Percentiles rank a stretch among this genome's conserved stretches.
Conservation (phyloP, 148 eudicot species). For the Vaccinium vitisidaea region DNA sequence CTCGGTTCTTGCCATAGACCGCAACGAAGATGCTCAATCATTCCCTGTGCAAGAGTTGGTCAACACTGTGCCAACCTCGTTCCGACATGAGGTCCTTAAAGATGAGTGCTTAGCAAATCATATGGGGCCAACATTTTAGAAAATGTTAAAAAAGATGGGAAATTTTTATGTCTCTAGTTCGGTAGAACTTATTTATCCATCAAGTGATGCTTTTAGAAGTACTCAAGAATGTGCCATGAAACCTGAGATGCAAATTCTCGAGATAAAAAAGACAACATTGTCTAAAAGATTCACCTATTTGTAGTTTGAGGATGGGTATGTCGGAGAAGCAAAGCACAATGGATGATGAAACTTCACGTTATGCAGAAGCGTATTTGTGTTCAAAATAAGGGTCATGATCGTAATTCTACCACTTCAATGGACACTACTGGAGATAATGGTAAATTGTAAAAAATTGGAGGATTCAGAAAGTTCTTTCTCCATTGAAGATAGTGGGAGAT, state of each 20-base stretch:
- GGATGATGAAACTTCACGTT: conserved; percentile 24
- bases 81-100: too few relatives aligned
- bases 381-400: conserved; percentile 25
- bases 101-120: too few relatives aligned
- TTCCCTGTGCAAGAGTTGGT: too few relatives aligned
- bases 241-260: conserved; percentile 17
- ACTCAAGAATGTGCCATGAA: conserved; percentile 28
- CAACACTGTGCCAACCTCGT: too few relatives aligned
- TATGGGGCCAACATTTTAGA: too few relatives aligned
- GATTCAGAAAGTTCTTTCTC: conserved; percentile 28
- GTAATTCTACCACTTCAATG: neutral
- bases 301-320: conserved; percentile 13
- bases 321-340: conserved; percentile 24
- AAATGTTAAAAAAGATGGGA: too few relatives aligned
- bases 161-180: conserved; percentile 14
- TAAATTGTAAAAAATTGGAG: conserved; percentile 3
- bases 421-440: neutral
- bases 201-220: conserved; percentile 23
- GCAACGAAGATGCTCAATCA: too few relatives aligned
- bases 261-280: conserved; percentile 23
- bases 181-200: conserved; percentile 25
- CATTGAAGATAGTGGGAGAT: conserved; percentile 24
- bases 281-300: conserved; percentile 14
- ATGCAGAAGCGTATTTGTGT: conserved; percentile 18
- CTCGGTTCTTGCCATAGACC: too few relatives aligned